Conservation (phyloP, 1,139 yeast species). For the Hyphopichia buzzinii region DNA sequence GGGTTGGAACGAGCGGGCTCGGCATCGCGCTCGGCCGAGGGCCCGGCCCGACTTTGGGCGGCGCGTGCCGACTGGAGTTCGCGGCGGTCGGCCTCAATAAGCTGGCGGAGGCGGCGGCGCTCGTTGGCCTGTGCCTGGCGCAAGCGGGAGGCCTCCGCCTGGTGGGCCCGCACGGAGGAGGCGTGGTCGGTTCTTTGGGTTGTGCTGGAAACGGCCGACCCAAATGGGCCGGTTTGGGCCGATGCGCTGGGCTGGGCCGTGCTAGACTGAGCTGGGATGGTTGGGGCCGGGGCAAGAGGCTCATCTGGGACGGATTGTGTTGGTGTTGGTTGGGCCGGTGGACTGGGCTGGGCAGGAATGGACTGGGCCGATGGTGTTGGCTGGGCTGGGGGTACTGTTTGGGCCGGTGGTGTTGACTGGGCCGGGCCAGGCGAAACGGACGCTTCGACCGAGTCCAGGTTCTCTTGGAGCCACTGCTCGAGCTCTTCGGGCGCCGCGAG, state of each 20-base stretch:
- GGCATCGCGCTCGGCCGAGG: not conserved
- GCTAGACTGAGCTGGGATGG: too few relatives aligned
- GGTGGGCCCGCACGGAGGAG: too few relatives aligned
- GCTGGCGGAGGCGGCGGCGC: slow-evolving; percentile 49
- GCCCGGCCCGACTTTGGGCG: not conserved
- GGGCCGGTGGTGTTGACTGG: not conserved
- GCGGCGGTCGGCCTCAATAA: slow-evolving; percentile 49
- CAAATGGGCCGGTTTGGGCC: too few relatives aligned
- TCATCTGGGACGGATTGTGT: too few relatives aligned
- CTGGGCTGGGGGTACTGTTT: not conserved
- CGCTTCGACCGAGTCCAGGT: too few relatives aligned
- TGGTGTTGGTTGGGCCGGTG: slow-evolving; percentile 1
- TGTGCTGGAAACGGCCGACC: too few relatives aligned
- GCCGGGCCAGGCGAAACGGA: too few relatives aligned
- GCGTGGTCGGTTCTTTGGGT: too few relatives aligned
- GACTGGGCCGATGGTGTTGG: too few relatives aligned
- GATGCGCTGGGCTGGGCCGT: too few relatives aligned
- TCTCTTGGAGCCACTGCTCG: not conserved
- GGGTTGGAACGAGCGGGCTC: not conserved
- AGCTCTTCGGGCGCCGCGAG: not conserved
- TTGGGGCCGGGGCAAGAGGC: too few relatives aligned
- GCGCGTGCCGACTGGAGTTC: slow-evolving; percentile 30
- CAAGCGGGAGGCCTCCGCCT: not conserved
- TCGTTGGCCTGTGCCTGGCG: slow-evolving; percentile 39
- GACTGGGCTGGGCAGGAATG: too few relatives aligned